These are phyloP conservation scores for Harringtonia lauricola DNA, from an alignment of 2,329 filamentous ascomycete genomes.

Conservation along the genomic window DNA sequence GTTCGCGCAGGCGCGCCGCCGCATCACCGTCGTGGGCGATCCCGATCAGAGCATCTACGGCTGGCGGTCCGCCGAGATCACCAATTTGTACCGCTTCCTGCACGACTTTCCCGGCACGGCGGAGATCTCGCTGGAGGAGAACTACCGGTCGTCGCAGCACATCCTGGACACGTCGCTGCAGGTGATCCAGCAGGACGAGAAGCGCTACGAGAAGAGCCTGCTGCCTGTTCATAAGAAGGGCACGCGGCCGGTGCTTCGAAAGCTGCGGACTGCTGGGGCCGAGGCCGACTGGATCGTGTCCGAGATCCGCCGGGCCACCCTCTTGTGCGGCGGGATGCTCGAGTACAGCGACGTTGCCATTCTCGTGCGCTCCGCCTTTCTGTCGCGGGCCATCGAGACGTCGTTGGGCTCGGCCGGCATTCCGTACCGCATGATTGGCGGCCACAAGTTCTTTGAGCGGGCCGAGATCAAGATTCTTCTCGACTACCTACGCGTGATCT, in stretches of 20 bases:
- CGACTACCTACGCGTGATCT: constrained; percentile 78
- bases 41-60: constrained; percentile 98
- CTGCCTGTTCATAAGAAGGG: constrained; percentile 72
- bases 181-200: constrained; percentile 83
- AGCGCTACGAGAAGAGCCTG: constrained; percentile 68
- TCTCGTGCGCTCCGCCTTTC: constrained; percentile 68
- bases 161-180: constrained; percentile 72
- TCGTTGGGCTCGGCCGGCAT: constrained; percentile 72
- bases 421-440: constrained; percentile 85
- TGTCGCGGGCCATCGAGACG: constrained; percentile 80
- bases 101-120: constrained; percentile 66
- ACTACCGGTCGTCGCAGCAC: constrained; percentile 81
- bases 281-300: constrained; percentile 85
- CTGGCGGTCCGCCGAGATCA: constrained; percentile 85
- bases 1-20: constrained; percentile 58
- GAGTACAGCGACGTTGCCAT: constrained; percentile 72
- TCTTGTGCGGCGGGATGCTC: constrained; percentile 64
- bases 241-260: constrained; percentile 69
- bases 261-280: constrained; percentile 53
- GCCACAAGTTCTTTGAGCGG: constrained; percentile 84
- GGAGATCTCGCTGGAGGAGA: constrained; percentile 80
- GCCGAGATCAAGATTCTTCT: constrained; percentile 77
- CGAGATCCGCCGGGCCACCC: constrained; percentile 62
- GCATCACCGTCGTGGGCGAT: constrained; percentile 93
- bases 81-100: constrained; percentile 73